Evolutionary conservation across 176 grass and related monocot species (phyloP).

Genomic region (Microstegium vimineum): DNA sequence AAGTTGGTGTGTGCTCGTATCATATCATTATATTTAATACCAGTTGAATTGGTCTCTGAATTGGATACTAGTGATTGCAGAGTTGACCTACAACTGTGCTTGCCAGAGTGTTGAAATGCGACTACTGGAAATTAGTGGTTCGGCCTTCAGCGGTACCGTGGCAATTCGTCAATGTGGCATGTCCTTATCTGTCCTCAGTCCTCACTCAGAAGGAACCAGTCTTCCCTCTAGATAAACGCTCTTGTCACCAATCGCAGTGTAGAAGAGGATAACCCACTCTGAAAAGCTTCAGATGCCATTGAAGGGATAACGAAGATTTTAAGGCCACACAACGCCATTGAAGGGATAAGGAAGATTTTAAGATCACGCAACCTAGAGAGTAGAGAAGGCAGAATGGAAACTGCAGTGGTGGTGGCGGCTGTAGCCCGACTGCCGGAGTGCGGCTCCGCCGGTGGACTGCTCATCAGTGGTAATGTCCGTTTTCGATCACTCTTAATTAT

Average conservation of each 20-base stretch:
- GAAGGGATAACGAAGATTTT: conserved; percentile 23
- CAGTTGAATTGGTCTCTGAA: conserved; percentile 7
- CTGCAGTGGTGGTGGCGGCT: conserved; percentile 9
- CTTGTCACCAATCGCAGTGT: conserved; percentile 39
- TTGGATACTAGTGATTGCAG: background rate
- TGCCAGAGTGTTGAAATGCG: background rate
- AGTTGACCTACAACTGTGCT: background rate
- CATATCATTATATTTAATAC: background rate
- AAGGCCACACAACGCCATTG: background rate
- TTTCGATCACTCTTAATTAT: no score
- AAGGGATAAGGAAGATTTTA: conserved; percentile 17
- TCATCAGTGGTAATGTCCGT: conserved; percentile 31
- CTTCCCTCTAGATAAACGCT: background rate
- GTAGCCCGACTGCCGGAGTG: conserved; percentile 19
- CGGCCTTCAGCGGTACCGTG: background rate
- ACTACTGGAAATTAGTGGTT: background rate
- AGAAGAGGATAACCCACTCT: background rate
- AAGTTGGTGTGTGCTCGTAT: background rate
- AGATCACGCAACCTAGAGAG: conserved; percentile 22
- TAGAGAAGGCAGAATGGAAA: conserved; percentile 34
- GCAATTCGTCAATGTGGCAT: background rate
- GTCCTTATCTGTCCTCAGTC: conserved; percentile 13
- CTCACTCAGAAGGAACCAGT: background rate
- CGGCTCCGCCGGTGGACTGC: background rate
- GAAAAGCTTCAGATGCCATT: background rate